A percentile compares a stretch with the other conserved stretches of the same genome.
Conservation (phyloP, 2,329 filamentous ascomycete species). For the Fusarium citri region DNA sequence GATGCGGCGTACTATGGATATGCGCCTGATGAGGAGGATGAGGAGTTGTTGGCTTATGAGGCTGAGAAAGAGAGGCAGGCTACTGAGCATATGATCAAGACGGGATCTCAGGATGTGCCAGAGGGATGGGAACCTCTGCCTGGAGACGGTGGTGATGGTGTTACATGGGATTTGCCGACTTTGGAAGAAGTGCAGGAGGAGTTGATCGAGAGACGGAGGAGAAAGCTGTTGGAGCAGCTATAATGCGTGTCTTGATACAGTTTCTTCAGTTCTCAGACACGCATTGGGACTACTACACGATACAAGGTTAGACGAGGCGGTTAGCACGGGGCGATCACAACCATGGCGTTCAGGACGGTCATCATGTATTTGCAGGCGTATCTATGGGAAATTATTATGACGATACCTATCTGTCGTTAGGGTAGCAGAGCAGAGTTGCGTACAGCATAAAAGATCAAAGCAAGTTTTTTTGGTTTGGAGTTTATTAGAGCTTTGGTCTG, state of each 20-base stretch:
- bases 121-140: constrained; percentile 87
- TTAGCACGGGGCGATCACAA: constrained; percentile 13
- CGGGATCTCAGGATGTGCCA: constrained; percentile 67
- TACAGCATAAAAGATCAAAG: background rate
- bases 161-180: constrained; percentile 84
- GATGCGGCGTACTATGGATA: constrained; percentile 98
- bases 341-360: constrained; percentile 30
- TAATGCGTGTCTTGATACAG: constrained; percentile 38
- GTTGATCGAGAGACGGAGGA: constrained; percentile 84
- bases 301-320: background rate
- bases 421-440: background rate
- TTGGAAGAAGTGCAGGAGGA: constrained; percentile 95
- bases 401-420: constrained; percentile 4
- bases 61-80: constrained; percentile 85
- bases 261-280: background rate
- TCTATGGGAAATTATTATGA: constrained; percentile 2
- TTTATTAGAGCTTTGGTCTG: background rate
- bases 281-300: background rate
- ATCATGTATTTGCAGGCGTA: constrained; percentile 32
- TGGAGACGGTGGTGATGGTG: constrained; percentile 86
- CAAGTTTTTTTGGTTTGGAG: background rate
- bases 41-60: constrained; percentile 83
- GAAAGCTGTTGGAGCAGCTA: constrained; percentile 86
- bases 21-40: constrained; percentile 91
- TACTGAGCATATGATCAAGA: constrained; percentile 72